Conservation (phyloP, 2,329 filamentous ascomycete species). For the Plectosphaerella cucumerina region DNA sequence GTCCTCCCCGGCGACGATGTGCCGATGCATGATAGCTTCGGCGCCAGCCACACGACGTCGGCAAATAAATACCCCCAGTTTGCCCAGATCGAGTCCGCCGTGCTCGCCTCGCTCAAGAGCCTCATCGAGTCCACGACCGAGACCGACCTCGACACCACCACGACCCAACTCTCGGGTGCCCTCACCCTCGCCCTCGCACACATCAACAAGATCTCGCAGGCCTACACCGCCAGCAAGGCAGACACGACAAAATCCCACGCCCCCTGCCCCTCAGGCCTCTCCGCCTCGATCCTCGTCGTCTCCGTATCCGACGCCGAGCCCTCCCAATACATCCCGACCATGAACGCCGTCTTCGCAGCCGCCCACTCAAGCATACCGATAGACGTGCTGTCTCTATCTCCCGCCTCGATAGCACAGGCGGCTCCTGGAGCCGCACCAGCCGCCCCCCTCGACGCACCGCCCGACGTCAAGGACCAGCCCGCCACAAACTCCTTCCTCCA, state of each 20-base stretch:
- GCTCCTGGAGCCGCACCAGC: neutral
- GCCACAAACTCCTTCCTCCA: slow-evolving; percentile 90
- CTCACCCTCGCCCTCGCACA: slow-evolving; percentile 84
- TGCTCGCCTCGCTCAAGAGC: slow-evolving; percentile 68
- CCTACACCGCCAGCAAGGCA: slow-evolving; percentile 47
- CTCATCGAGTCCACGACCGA: slow-evolving; percentile 67
- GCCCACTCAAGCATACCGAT: slow-evolving; percentile 84
- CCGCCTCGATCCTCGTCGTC: slow-evolving; percentile 81
- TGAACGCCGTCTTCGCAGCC: slow-evolving; percentile 97
- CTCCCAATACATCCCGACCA: slow-evolving; percentile 93
- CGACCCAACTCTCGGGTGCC: slow-evolving; percentile 86
- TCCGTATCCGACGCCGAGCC: slow-evolving; percentile 83
- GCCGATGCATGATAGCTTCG: slow-evolving; percentile 49
- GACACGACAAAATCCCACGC: slow-evolving; percentile 24
- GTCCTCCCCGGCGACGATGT: slow-evolving; percentile 33
- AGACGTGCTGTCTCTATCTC: slow-evolving; percentile 79
- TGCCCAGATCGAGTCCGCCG: slow-evolving; percentile 75
- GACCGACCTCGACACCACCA: slow-evolving; percentile 64
- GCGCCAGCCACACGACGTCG: slow-evolving; percentile 26
- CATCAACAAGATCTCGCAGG: slow-evolving; percentile 77
- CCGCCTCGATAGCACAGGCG: neutral
- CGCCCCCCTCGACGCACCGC: neutral
- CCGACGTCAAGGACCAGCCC: neutral
- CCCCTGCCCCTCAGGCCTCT: slow-evolving; percentile 45
- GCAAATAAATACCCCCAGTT: slow-evolving; percentile 96